phyloP scores from a whole-genome alignment of 2,329 filamentous ascomycete species.

The Trichothecium roseum region DNA sequence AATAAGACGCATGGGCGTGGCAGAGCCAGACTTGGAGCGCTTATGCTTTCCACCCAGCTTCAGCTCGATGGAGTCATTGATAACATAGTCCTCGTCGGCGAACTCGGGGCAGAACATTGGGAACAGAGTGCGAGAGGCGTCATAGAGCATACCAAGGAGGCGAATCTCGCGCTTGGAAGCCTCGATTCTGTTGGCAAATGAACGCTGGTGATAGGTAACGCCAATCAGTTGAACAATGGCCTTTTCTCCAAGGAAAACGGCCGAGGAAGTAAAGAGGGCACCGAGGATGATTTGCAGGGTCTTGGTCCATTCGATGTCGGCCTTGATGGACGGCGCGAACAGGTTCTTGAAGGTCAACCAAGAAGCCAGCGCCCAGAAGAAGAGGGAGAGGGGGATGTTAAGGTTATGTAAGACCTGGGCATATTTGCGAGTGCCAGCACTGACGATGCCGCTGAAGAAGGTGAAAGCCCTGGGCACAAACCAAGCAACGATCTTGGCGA shows the following conservation, averaged over 20 bases:
- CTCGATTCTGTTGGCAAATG: slow-evolving; percentile 74
- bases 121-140: slow-evolving; percentile 80
- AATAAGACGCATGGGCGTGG: slow-evolving; percentile 70
- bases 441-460: slow-evolving; percentile 59
- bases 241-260: slow-evolving; percentile 68
- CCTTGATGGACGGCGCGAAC: slow-evolving; percentile 23
- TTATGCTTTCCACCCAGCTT: slow-evolving; percentile 47
- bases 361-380: slow-evolving; percentile 56
- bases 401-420: slow-evolving; percentile 53
- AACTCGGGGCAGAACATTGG: slow-evolving; percentile 91
- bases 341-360: slow-evolving; percentile 52
- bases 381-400: slow-evolving; percentile 56
- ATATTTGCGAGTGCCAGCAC: slow-evolving; percentile 60
- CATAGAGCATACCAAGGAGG: slow-evolving; percentile 76
- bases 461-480: slow-evolving; percentile 52
- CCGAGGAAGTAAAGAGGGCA: slow-evolving; percentile 55
- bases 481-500: slow-evolving; percentile 54
- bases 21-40: slow-evolving; percentile 44
- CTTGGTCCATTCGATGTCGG: slow-evolving; percentile 40
- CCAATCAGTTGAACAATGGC: slow-evolving; percentile 72
- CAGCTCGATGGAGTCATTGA: slow-evolving; percentile 73
- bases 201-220: slow-evolving; percentile 76
- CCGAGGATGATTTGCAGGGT: slow-evolving; percentile 55
- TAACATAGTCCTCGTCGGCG: slow-evolving; percentile 80
- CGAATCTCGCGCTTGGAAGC: slow-evolving; percentile 80